phyloP scores from a whole-genome alignment of 2,329 filamentous ascomycete species.

The Fusarium oxysporum region DNA sequence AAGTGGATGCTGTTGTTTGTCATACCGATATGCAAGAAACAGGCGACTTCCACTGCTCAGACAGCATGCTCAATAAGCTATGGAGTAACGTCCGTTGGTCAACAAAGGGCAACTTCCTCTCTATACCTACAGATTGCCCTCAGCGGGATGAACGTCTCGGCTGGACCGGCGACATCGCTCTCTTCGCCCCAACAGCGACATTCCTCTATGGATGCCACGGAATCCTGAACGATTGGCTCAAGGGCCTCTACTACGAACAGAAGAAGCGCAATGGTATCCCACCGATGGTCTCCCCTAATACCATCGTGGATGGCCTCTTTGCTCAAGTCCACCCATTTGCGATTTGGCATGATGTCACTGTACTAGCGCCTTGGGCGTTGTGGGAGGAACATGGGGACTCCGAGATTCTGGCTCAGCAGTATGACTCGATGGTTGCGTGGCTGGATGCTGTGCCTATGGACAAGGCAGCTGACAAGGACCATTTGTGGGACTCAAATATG shows the following conservation, averaged over 20 bases:
- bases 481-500: neutral
- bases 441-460: neutral
- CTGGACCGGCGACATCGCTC: slow-evolving; percentile 62
- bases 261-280: neutral
- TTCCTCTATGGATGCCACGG: slow-evolving; percentile 65
- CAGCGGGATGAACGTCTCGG: slow-evolving; percentile 66
- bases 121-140: slow-evolving; percentile 60
- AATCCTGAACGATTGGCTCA: slow-evolving; percentile 49
- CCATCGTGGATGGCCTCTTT: neutral
- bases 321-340: slow-evolving; percentile 1
- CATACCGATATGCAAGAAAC: slow-evolving; percentile 64
- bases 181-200: slow-evolving; percentile 62
- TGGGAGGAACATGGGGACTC: rapidly evolving
- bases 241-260: neutral
- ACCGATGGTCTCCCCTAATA: neutral
- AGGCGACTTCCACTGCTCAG: slow-evolving; percentile 64
- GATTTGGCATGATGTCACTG: neutral
- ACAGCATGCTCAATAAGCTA: slow-evolving; percentile 63
- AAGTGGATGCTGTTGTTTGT: slow-evolving; percentile 50
- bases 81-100: slow-evolving; percentile 65
- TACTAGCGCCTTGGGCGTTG: neutral
- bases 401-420: neutral
- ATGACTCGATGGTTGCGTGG: neutral
- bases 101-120: slow-evolving; percentile 69
- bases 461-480: neutral